These are phyloP conservation scores for Pythium rishiriense DNA, from an alignment of 352 stramenopile species.

Conservation along the genomic window DNA sequence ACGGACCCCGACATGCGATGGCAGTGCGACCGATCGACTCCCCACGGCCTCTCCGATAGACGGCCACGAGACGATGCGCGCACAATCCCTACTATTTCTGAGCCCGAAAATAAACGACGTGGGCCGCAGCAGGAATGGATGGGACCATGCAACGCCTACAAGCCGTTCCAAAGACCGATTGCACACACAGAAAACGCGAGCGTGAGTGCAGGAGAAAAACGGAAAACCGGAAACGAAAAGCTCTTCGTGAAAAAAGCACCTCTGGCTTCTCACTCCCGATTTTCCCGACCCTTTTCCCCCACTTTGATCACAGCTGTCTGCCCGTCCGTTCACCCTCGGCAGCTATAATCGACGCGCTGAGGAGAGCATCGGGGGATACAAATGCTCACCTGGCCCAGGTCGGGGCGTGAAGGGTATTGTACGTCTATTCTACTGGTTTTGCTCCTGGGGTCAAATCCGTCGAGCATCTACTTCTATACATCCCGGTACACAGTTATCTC, in stretches of 20 bases:
- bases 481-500: too few relatives aligned
- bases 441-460: background rate
- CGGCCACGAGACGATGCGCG: background rate
- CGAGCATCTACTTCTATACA: background rate
- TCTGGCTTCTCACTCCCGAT: background rate
- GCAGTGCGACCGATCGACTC: background rate
- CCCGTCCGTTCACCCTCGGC: too few relatives aligned
- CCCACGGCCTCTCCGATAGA: too few relatives aligned
- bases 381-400: too few relatives aligned
- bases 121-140: background rate
- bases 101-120: slow-evolving; percentile 19
- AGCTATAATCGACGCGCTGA: too few relatives aligned
- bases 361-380: too few relatives aligned
- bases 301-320: too few relatives aligned
- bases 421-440: background rate
- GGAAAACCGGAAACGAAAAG: background rate
- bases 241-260: background rate
- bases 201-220: background rate
- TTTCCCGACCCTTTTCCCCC: too few relatives aligned
- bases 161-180: background rate
- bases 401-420: background rate
- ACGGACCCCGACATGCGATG: slow-evolving; percentile 13
- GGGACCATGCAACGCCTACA: background rate
- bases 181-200: background rate
- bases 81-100: background rate